A percentile compares a stretch with the other conserved stretches of the same genome.
Evolutionary conservation across 1,284 basidiomycete genomes (phyloP).

Genomic region (Cryptococcus sp.): DNA sequence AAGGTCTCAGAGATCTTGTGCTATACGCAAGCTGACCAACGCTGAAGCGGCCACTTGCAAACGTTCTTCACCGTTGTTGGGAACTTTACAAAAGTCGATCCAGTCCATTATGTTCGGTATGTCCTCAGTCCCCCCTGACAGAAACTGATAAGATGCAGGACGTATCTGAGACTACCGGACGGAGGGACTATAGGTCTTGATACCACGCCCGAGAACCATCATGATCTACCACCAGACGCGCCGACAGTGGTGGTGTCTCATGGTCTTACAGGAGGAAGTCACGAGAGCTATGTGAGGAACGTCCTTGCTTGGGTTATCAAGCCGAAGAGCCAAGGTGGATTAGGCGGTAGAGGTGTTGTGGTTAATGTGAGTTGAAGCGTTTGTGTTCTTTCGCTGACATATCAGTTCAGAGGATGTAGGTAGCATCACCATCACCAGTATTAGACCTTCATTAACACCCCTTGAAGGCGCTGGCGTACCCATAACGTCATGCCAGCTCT

Average conservation of each 20-base stretch:
- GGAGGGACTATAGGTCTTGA: slow-evolving; percentile 67
- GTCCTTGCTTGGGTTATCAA: slow-evolving; percentile 68
- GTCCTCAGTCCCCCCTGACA: not conserved
- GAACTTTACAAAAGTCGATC: not conserved
- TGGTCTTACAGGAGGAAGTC: slow-evolving; percentile 83
- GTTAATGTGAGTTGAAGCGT: slow-evolving; percentile 61
- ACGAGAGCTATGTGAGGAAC: slow-evolving; percentile 84
- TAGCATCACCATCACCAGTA: not conserved
- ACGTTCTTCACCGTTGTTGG: not conserved
- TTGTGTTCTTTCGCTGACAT: not conserved
- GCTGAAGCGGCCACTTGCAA: not conserved
- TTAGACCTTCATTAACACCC: slow-evolving; percentile 27
- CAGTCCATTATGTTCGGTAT: not conserved
- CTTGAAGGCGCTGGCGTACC: slow-evolving; percentile 70
- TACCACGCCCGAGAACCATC: slow-evolving; percentile 53
- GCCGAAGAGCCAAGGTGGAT: slow-evolving; percentile 69
- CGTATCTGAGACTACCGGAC: slow-evolving; percentile 63
- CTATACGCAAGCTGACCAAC: not conserved
- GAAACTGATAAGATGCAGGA: slow-evolving; percentile 52
- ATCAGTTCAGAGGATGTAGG: slow-evolving; percentile 78
- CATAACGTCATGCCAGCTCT: slow-evolving; percentile 68
- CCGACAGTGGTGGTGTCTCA: slow-evolving; percentile 79
- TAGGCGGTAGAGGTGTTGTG: slow-evolving; percentile 84
- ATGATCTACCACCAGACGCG: slow-evolving; percentile 61
- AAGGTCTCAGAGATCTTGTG: not conserved